Evolutionary conservation across 83 land plant genomes (phyloP), one percentile per base, ranked within the genome.

Genomic region (Picea abies): DNA sequence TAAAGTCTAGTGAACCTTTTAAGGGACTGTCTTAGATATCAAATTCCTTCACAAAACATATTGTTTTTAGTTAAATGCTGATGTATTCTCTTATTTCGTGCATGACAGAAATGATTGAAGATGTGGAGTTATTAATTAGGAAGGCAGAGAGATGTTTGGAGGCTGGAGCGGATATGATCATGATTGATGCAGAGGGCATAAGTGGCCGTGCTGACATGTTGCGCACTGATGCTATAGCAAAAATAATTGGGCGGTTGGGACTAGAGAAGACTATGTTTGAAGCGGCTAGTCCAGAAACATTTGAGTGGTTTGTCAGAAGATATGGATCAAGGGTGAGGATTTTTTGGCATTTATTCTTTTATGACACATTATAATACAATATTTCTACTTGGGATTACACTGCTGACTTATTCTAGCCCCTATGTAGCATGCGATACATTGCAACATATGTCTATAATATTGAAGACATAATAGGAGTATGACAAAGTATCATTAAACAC

Each of bases 121-220:
- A 95, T 88, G 92, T 89, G 17, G 90, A 92, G 79, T 82, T 88
- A 63, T 82, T 97, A 81, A 93, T 97, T 23, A 86, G 91, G 81
- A 90, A 89, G 79, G 99, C 98, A 17, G 99, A 97, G 85, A 92
- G 98, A 79, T 97, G 92, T 86, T 81, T 97, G 71, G 95, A 93
- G 83, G 95, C 96, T 84, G 98, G 98, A 44, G 99, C 96, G 29
- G 99, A 97, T 84, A 92, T 95, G 92, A 91, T 97, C 47, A 92
- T 93, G 96, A 87, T 97, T 68, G 98, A 97, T 85, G 88, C 99
- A 5, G 95, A 97, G 63, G 97, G 90, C 63, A 78, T 96, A 25
- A 86, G 89, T 81, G 81, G 84, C 17, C 84, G 86, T 83, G 84
- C 88, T 56, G 94, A 89, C 19, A 63, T 82, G 47, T 82, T 91